Conservation (phyloP, 2,329 filamentous ascomycete genomes). For the Cladosporium sp. region DNA sequence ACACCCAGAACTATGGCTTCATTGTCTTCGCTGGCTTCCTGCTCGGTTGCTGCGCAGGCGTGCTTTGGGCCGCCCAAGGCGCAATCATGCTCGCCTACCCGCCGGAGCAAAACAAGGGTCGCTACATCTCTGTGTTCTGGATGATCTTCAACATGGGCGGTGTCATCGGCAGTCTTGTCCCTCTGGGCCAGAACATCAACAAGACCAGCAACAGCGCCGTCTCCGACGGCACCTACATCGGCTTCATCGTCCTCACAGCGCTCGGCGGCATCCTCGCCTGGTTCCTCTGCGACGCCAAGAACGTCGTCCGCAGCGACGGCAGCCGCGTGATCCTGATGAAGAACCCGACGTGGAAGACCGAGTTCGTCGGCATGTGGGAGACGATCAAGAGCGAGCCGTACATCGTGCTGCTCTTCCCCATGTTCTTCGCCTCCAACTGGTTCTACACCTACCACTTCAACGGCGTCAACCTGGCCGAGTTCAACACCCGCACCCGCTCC, state of each 20-base stretch:
- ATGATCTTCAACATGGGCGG: slow-evolving; percentile 90
- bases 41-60: slow-evolving; percentile 70
- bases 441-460: slow-evolving; percentile 79
- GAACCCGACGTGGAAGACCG: slow-evolving; percentile 78
- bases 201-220: slow-evolving; percentile 47
- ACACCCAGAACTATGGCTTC: slow-evolving; percentile 62
- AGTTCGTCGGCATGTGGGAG: slow-evolving; percentile 69
- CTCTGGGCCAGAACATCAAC: slow-evolving; percentile 67
- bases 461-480: slow-evolving; percentile 62
- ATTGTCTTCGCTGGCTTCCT: slow-evolving; percentile 70
- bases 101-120: slow-evolving; percentile 71
- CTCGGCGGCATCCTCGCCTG: slow-evolving; percentile 64
- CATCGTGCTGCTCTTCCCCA: slow-evolving; percentile 70
- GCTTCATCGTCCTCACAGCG: slow-evolving; percentile 78
- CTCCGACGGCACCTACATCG: slow-evolving; percentile 77
- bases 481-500: slow-evolving; percentile 68
- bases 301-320: slow-evolving; percentile 69
- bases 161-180: slow-evolving; percentile 74
- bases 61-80: slow-evolving; percentile 77
- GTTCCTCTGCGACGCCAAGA: slow-evolving; percentile 62
- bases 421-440: slow-evolving; percentile 75
- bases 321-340: slow-evolving; percentile 80
- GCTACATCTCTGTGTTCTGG: slow-evolving; percentile 89
- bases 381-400: slow-evolving; percentile 65
- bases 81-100: slow-evolving; percentile 90